These are phyloP conservation scores for Physocladia obscura DNA, from an alignment of 192 early-diverging fungal genomes.

Conservation along the genomic window DNA sequence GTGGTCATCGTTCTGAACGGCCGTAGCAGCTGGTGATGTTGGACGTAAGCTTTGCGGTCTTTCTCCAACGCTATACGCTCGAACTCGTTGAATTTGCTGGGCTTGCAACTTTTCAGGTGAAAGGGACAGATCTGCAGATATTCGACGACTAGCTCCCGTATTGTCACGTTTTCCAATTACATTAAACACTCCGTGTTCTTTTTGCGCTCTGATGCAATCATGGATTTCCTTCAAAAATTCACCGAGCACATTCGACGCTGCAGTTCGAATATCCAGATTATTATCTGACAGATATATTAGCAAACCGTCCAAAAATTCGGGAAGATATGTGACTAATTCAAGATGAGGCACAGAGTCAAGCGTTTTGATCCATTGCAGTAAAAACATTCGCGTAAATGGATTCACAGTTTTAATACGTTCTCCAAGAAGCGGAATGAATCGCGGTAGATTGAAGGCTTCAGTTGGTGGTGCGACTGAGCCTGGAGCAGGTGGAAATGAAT, in stretches of 20 bases:
- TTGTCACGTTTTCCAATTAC: conserved; percentile 31
- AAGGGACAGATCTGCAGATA: no score
- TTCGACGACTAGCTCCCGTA: no score
- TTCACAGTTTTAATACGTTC: conserved; percentile 92
- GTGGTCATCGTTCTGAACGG: no score
- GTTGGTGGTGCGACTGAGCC: conserved; percentile 35
- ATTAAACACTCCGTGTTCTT: conserved; percentile 44
- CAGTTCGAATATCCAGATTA: conserved; percentile 82
- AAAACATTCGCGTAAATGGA: conserved; percentile 84
- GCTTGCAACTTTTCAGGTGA: no score
- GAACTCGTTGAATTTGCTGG: no score
- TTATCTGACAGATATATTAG: conserved; percentile 87
- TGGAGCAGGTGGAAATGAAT: conserved; percentile 34
- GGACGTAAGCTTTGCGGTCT: no score
- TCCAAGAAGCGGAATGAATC: conserved; percentile 89
- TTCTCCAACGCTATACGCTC: no score
- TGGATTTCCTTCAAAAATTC: conserved; percentile 91
- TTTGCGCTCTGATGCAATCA: conserved; percentile 66
- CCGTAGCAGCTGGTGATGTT: no score
- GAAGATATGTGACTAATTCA: conserved; percentile 87
- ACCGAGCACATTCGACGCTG: conserved; percentile 76
- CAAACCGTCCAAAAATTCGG: conserved; percentile 91
- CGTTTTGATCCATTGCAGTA: conserved; percentile 91
- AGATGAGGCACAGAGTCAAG: conserved; percentile 92
- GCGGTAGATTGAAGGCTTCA: conserved; percentile 77